phyloP scores from a whole-genome alignment of 371 early-diverging fungal genomes.

The Mucor plumbeus region DNA sequence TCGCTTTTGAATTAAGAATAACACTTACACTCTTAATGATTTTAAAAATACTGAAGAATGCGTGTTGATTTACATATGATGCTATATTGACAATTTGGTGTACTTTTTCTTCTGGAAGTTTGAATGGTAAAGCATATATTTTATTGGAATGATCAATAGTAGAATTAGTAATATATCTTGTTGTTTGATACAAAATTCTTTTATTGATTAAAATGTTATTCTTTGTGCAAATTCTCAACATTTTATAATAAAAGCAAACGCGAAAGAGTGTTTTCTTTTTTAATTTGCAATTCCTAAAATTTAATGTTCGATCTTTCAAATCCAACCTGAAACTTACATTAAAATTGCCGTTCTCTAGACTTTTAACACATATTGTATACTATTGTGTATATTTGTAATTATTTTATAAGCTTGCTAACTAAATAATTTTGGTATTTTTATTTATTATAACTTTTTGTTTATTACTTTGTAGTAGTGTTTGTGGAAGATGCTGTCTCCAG shows the following conservation, averaged over 20 bases:
- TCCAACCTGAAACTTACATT: too few species aligned
- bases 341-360: too few species aligned
- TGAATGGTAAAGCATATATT: slow-evolving; percentile 42
- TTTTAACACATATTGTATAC: too few species aligned
- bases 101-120: slow-evolving; percentile 33
- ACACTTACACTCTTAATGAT: slow-evolving; percentile 35
- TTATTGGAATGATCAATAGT: slow-evolving; percentile 19
- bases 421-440: too few species aligned
- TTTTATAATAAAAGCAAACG: not conserved
- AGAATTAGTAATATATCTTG: not conserved
- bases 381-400: too few species aligned
- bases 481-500: slow-evolving; percentile 17
- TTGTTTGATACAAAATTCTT: not conserved
- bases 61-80: slow-evolving; percentile 34
- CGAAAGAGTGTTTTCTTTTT: not conserved
- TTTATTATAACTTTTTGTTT: slow-evolving; percentile 1
- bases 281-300: too few species aligned
- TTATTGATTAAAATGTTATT: not conserved
- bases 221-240: slow-evolving; percentile 11
- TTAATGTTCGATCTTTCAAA: too few species aligned
- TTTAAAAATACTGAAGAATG: slow-evolving; percentile 35
- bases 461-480: slow-evolving; percentile 8
- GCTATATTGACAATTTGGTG: slow-evolving; percentile 31
- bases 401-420: too few species aligned
- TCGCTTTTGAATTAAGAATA: not conserved